A percentile compares a stretch with the other conserved stretches of the same genome.
These are phyloP conservation scores for Podospora bellae-mahoneyi DNA, from an alignment of 495 filamentous ascomycete species.

Conservation along the genomic window DNA sequence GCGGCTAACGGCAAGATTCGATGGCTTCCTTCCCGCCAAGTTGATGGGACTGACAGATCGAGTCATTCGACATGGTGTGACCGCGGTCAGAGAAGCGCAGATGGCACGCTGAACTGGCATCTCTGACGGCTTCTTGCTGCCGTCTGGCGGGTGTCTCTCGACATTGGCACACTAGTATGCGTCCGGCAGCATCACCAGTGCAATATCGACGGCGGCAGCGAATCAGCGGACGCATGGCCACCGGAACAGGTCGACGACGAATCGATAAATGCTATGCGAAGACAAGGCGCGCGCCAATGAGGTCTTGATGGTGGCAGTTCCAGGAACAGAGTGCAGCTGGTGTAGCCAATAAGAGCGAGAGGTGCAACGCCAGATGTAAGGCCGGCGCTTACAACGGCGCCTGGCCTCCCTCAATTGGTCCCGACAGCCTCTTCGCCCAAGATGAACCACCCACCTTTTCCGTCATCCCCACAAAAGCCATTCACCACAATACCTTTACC, in stretches of 20 bases:
- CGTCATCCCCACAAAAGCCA: conserved; percentile 5
- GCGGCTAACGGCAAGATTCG: conserved; percentile 25
- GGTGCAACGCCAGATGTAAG: conserved; percentile 21
- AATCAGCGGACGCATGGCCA: conserved; percentile 26
- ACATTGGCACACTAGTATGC: conserved; percentile 15
- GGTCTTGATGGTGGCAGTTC: conserved; percentile 13
- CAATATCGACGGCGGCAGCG: conserved; percentile 17
- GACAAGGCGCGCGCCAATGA: conserved; percentile 37
- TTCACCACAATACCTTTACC: neutral
- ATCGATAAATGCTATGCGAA: conserved; percentile 30
- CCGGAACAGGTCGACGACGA: conserved; percentile 13
- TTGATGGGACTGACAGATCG: neutral
- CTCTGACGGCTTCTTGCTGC: neutral
- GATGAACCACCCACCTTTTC: conserved; percentile 20
- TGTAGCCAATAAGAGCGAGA: conserved; percentile 28
- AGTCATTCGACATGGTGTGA: conserved; percentile 20
- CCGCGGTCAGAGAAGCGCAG: conserved; percentile 19
- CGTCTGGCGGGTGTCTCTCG: conserved; percentile 10
- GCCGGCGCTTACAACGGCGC: conserved; percentile 35
- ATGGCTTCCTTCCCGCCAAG: neutral
- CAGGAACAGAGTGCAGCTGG: conserved; percentile 11
- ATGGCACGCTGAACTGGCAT: conserved; percentile 13
- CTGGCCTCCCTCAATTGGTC: conserved; percentile 29
- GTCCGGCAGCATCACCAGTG: conserved; percentile 24
- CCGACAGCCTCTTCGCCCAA: conserved; percentile 9